Evolutionary conservation across 2,329 filamentous ascomycete species (phyloP), one percentile per base, ranked within the genome.

Genomic region (Didymella arachidicola): DNA sequence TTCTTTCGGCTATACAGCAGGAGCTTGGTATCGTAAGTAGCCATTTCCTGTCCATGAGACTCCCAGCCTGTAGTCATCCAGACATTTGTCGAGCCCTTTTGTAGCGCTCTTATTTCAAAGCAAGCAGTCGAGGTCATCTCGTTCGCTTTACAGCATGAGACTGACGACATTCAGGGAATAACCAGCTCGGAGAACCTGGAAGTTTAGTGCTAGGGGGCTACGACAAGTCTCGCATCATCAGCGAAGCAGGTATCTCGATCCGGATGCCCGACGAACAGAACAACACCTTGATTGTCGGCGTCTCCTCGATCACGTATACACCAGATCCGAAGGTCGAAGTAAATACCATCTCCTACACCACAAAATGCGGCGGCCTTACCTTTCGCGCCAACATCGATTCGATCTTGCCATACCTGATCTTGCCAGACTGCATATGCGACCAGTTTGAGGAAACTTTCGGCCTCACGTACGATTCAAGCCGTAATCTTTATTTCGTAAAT

Each of bases 141-240:
- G 22, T 2, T 22, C 22, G 22, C 22, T 22, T 22, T 22, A 3
- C 22, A 22, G 3, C 22, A 22, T 22, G 27, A 6, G 7, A 12
- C 64, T 71, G 50, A 73, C 45, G 1, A 11, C n/a, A 1, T 12
- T 2, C 8, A 77, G 73, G 66, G n/a, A 73, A 73, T 26, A 65
- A 65, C 34, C 30, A 53, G 4, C 64, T 61, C n/a, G 74, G 62
- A 63, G 52, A 30, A 2, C 51, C 54, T 2, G 76, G 69, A 19
- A 78, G 64, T 39, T 67, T 80, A 5, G 72, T 78, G 0, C 64
- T 81, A 1, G 79, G 79, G 12, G 79, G 79, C 6, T 80, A 77
- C 50, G 79, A 81, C 54, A 57, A 65, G 29, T 67, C 74, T 0
- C 71, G 77, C 10, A 54, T 65, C 10, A 51, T 59, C 14, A 71